These are phyloP conservation scores for Spiraea crenata DNA, from an alignment of 331 rosid species.

Conservation along the genomic window DNA sequence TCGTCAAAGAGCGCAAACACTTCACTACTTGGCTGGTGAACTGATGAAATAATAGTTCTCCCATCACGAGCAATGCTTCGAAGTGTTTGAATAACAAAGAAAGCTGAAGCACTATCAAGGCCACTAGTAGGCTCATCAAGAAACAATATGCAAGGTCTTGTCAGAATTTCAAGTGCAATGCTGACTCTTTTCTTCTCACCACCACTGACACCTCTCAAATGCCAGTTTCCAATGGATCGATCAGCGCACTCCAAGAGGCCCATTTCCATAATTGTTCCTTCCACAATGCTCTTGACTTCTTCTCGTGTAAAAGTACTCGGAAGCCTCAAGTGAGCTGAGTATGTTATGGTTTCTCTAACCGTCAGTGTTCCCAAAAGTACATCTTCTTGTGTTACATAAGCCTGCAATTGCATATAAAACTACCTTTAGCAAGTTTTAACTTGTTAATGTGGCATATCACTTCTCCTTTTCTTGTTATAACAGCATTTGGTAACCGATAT, in stretches of 20 bases:
- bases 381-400: constrained; percentile 97
- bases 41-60: constrained; percentile 76
- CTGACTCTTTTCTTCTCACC: constrained; percentile 96
- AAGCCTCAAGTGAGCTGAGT: constrained; percentile 78
- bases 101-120: constrained; percentile 93
- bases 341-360: constrained; percentile 77
- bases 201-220: constrained; percentile 88
- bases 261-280: constrained; percentile 84
- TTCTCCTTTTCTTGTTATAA: too few relatives aligned
- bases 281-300: constrained; percentile 54
- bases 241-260: constrained; percentile 95
- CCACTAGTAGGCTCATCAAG: constrained; percentile 99
- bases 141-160: constrained; percentile 74
- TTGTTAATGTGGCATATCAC: neutral
- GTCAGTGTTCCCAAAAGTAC: constrained; percentile 82
- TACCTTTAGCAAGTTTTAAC: neutral
- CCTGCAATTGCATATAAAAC: constrained; percentile 40
- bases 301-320: constrained; percentile 60
- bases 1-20: constrained; percentile 97
- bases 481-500: neutral
- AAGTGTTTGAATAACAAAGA: constrained; percentile 89
- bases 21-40: constrained; percentile 97
- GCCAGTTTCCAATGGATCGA: constrained; percentile 85
- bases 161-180: constrained; percentile 91
- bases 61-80: constrained; percentile 87